Base-by-base conservation (phyloP, 805 yeast species). In the Saccharomyces eubayanus region DNA sequence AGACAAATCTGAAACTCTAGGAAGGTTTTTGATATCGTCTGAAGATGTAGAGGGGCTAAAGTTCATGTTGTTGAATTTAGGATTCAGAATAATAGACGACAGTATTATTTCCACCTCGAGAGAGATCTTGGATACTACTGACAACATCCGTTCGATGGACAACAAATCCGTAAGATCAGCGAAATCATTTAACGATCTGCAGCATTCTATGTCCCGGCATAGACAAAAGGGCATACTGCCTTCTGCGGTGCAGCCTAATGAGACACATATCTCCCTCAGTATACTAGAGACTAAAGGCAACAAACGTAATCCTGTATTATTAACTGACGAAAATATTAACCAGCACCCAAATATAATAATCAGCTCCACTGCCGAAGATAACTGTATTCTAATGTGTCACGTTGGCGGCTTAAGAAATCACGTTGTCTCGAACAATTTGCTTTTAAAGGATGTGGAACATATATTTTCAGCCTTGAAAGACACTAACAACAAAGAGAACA, bases 21-120 rank as follows among this genome's bases (percentile, higher is more conserved):
- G 71, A 53, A 58, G 62, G 11, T 75, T 74, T 58, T 62, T 78
- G 66, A 62, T 77, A 11, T 77, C 77, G 36, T 58, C 62, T 11
- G 79, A 77, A 59, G 75, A 74, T 58, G 55, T 72, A 4, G 72
- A 72, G 54, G 78, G 76, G 57, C 66, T 74, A n/a, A 72, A 70
- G 51, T 72, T 77, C 51, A 59, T 67, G 46, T 56, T 77, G 11
- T 55, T 76, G 20, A 67, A 73, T 30, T 58, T 55, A n/a, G 64
- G 65, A 3, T 68, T 66, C 48, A 63, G 61, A 45, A 49, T 67
- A 36, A 49, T 68, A 2, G 66, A 65, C 49, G 68, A 67, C 52
- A 57, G 60, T 12, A 55, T 64, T 21, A 51, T 62, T 8, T 58
- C 64, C 5, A 61, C 67, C 1, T 61, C 71, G 6, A 65, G 54